Conservation (phyloP, 176 grass and related monocot species). For the Echinochloa phyllopogon region DNA sequence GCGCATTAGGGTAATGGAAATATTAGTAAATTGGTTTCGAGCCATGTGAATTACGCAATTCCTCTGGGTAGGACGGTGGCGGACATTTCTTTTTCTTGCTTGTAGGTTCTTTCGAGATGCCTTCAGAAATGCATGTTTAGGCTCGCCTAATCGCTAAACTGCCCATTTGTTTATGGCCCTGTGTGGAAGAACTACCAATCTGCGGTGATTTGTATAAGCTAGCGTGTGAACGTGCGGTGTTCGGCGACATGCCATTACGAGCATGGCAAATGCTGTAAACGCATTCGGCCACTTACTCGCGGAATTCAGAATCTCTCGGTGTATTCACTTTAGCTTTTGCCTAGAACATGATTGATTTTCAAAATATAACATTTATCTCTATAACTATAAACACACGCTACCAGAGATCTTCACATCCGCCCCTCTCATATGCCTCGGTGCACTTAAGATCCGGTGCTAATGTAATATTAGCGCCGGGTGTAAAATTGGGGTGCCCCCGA, state of each 20-base stretch:
- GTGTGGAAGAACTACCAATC: neutral
- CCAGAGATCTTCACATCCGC: too few species aligned
- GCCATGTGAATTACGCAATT: constrained; percentile 50
- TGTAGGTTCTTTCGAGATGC: constrained; percentile 6
- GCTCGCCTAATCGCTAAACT: constrained; percentile 12
- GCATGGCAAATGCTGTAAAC: neutral
- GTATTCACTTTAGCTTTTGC: too few species aligned
- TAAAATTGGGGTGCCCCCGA: too few species aligned
- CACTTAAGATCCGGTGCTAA: too few species aligned
- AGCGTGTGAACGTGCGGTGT: constrained; percentile 18
- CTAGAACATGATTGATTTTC: too few species aligned
- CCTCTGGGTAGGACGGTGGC: constrained; percentile 14
- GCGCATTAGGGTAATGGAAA: constrained; percentile 16
- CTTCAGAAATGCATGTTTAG: constrained; percentile 9
- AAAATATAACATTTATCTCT: too few species aligned
- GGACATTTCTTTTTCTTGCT: neutral
- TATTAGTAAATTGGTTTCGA: constrained; percentile 8
- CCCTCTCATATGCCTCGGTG: too few species aligned
- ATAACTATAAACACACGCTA: too few species aligned
- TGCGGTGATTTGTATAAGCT: constrained; percentile 38
- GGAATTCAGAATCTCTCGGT: neutral
- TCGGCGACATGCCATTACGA: neutral
- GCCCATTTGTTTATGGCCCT: constrained; percentile 27
- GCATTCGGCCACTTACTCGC: neutral
- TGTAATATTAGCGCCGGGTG: too few species aligned